These are phyloP conservation scores for Cryptomeria japonica DNA, from an alignment of 75 land plant genomes.

Conservation along the genomic window DNA sequence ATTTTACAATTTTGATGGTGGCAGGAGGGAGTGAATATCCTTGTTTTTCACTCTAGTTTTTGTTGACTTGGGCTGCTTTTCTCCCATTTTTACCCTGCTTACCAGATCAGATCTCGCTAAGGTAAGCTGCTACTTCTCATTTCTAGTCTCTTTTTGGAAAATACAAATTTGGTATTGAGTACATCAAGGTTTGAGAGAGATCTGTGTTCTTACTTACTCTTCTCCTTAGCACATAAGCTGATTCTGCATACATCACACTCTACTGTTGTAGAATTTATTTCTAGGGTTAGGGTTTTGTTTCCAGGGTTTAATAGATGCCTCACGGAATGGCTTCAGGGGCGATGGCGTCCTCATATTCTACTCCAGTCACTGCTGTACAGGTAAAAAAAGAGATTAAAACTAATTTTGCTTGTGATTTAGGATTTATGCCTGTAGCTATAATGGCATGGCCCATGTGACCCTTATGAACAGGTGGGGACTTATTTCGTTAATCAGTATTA, in stretches of 20 bases:
- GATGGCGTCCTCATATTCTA: slow-evolving; percentile 5
- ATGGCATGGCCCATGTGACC: neutral
- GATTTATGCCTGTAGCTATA: neutral
- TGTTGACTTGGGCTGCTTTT: too few species aligned
- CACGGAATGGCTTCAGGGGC: neutral
- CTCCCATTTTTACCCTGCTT: neutral
- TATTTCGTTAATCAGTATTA: slow-evolving; percentile 93
- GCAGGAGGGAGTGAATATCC: neutral
- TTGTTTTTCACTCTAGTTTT: neutral
- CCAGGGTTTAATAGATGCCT: neutral
- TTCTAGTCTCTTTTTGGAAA: neutral
- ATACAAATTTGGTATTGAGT: neutral
- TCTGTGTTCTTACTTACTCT: neutral
- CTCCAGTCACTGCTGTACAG: slow-evolving; percentile 13
- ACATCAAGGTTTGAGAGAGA: neutral
- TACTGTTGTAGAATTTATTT: neutral
- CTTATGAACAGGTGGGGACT: slow-evolving; percentile 67
- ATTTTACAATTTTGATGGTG: neutral
- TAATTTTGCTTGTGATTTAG: neutral
- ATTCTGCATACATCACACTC: neutral
- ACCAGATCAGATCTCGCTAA: neutral
- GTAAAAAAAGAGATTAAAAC: neutral
- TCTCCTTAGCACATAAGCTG: neutral
- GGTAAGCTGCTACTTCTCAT: neutral
- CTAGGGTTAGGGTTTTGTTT: slow-evolving; percentile 13